A percentile compares a stretch with the other conserved stretches of the same genome.
These are phyloP conservation scores for Panellus pusillus DNA, from an alignment of 768 basidiomycete genomes.

Conservation along the genomic window DNA sequence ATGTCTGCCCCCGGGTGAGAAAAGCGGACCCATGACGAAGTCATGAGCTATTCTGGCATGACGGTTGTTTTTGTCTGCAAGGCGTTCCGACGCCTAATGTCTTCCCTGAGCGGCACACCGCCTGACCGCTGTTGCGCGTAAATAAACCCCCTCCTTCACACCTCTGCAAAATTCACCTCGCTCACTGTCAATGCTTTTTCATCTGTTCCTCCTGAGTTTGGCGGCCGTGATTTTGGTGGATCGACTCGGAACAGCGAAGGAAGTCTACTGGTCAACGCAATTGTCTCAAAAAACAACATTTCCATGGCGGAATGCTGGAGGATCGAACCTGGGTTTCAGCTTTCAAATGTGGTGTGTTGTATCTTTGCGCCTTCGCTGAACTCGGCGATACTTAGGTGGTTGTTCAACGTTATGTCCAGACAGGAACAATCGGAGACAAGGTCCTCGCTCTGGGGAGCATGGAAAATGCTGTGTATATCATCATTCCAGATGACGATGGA, in stretches of 20 bases:
- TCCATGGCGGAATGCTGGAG: slow-evolving; percentile 23
- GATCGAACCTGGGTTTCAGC: slow-evolving; percentile 21
- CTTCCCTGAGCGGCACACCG: too few relatives aligned
- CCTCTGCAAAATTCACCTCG: slow-evolving; percentile 7
- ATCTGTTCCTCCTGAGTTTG: slow-evolving; percentile 15
- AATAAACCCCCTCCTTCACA: slow-evolving; percentile 8
- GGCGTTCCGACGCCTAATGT: too few relatives aligned
- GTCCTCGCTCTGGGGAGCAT: slow-evolving; percentile 21
- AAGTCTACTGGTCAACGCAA: slow-evolving; percentile 22
- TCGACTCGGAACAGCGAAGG: slow-evolving; percentile 8
- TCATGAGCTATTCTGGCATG: background rate
- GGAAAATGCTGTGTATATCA: slow-evolving; percentile 16
- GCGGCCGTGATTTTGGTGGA: slow-evolving; percentile 7
- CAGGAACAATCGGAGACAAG: slow-evolving; percentile 23
- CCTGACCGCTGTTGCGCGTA: background rate
- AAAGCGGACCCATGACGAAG: background rate
- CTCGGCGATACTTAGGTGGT: background rate
- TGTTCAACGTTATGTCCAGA: slow-evolving; percentile 7
- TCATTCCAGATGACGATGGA: slow-evolving; percentile 22
- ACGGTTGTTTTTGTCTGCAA: background rate
- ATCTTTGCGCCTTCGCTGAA: slow-evolving; percentile 2
- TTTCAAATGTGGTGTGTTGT: slow-evolving; percentile 21
- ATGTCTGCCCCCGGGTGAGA: background rate
- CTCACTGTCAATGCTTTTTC: slow-evolving; percentile 9
- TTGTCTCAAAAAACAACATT: slow-evolving; percentile 21